Conservation (phyloP, 371 early-diverging fungal species). For the Mortierella sp. region DNA sequence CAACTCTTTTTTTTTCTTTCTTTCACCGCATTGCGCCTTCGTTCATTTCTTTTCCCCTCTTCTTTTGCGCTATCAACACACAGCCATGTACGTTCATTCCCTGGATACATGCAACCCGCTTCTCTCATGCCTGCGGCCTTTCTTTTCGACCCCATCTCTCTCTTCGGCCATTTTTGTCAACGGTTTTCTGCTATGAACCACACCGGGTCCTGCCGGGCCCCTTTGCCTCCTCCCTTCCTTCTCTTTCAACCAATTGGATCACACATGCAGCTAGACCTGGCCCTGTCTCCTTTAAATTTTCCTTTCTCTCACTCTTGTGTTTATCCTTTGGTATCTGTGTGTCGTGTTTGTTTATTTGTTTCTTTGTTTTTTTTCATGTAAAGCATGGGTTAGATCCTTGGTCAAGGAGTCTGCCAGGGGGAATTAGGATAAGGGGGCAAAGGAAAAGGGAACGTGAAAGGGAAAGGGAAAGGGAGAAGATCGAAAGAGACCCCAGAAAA, state of each 20-base stretch:
- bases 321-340: not conserved
- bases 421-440: no score
- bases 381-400: not conserved
- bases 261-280: not conserved
- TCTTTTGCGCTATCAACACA: not conserved
- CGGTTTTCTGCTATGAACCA: not conserved
- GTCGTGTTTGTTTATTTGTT: no score
- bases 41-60: not conserved
- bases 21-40: not conserved
- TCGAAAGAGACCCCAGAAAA: not conserved
- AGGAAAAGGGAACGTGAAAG: no score
- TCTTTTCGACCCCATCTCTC: not conserved
- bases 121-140: not conserved
- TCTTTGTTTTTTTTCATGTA: not conserved
- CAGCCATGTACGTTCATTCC: not conserved
- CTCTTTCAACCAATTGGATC: not conserved
- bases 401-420: not conserved
- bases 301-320: not conserved
- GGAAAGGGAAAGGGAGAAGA: not conserved
- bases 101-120: not conserved
- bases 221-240: not conserved
- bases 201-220: not conserved
- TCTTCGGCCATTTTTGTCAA: not conserved
- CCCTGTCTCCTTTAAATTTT: slow-evolving; percentile 1
- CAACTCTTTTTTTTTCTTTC: not conserved